Evolutionary conservation across 139 green algal genomes (phyloP), one percentile per base, ranked within the genome.

Genomic region (Auxenochlorella pyrenoidosa): DNA sequence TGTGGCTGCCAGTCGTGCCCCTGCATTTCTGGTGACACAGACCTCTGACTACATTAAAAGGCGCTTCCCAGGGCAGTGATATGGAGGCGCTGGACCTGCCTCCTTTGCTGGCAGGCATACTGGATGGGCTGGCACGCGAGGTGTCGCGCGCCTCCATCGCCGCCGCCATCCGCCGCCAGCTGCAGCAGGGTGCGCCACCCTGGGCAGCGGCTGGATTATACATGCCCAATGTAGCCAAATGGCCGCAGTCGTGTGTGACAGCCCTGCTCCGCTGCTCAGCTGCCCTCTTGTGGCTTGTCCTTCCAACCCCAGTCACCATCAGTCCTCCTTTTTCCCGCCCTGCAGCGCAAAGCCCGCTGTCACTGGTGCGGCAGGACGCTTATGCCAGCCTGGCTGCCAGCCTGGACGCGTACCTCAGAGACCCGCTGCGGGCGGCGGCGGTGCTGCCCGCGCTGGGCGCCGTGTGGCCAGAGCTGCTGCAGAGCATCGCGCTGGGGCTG

Each of bases 281-380:
- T 34, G 21, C 72, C 72, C 72, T 40, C 72, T n/a, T 3, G 1
- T 43, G 73, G 19, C 38, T 24, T 24, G 72, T 40, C 26, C 22
- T 19, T 34, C 72, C 72, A 13, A 5, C 34, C 6, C 15, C n/a
- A 21, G 72, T 58, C 10, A 58, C 72, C 6, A 13, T 30, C 43
- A 12, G 0, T 1, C 41, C 34, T 22, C 54, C 22, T 2, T 63
- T 2, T 24, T 0, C 58, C 24, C 2, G 0, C 32, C 58, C 63
- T 73, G 80, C 80, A 85, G 80, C 80, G 59, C 80, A 85, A 28
- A 85, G 80, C 80, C 80, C 80, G 38, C 80, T 85, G 63, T 85
- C 80, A 0, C 43, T 85, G 40, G 80, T 85, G 80, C 80, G 80
- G 32, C 80, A 76, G 60, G 80, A 85, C n/a, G 80, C 80, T 1